Conservation (phyloP, 164 flowering plant genomes). For the Vitis labrusca region DNA sequence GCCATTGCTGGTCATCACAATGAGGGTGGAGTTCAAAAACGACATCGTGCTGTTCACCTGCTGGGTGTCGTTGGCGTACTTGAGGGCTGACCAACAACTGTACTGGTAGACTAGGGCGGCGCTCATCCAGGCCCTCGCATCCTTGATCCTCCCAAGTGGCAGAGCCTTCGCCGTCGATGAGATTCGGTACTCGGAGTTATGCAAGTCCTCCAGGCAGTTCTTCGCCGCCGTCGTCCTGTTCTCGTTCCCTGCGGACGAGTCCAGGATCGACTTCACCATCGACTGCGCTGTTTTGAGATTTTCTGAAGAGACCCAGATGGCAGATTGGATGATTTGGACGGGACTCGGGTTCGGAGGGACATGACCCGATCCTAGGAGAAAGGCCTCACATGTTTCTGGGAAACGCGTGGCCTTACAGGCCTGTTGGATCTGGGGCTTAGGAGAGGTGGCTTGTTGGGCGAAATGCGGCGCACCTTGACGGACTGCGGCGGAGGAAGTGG, state of each 20-base stretch:
- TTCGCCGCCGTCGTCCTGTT: conserved; percentile 63
- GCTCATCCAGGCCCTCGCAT: conserved; percentile 77
- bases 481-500: no score
- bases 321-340: conserved; percentile 43
- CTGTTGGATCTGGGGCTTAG: conserved; percentile 27
- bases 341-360: conserved; percentile 38
- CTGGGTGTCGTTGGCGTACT: conserved; percentile 60
- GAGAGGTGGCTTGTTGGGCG: not conserved
- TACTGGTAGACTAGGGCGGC: conserved; percentile 64
- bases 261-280: conserved; percentile 47
- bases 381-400: conserved; percentile 45
- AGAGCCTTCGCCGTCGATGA: conserved; percentile 23
- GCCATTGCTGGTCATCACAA: conserved; percentile 50
- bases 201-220: conserved; percentile 53
- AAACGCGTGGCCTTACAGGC: conserved; percentile 76
- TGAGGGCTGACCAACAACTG: conserved; percentile 72
- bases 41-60: conserved; percentile 57
- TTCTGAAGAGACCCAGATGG: conserved; percentile 38
- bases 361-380: conserved; percentile 22
- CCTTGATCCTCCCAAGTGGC: conserved; percentile 45
- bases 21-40: conserved; percentile 37
- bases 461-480: not conserved
- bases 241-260: conserved; percentile 34
- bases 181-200: conserved; percentile 39
- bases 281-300: conserved; percentile 53